Evolutionary conservation across 768 basidiomycete genomes (phyloP).

Genomic region (Trametes cinnabarina): DNA sequence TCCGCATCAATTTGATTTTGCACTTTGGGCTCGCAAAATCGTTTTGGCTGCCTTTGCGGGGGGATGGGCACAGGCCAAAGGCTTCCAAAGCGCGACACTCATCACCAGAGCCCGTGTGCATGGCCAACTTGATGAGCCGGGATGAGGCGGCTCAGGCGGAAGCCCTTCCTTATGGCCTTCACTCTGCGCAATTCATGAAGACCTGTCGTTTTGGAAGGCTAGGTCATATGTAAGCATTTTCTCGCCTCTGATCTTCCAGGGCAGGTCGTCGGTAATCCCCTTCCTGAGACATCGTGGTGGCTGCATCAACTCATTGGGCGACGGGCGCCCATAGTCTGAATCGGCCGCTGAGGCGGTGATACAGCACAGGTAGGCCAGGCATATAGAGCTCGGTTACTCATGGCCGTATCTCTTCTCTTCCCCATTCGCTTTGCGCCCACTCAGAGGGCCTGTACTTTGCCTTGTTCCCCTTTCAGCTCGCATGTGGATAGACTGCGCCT

Average conservation of each 20-base stretch:
- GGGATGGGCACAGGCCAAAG: no score
- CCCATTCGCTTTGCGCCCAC: neutral
- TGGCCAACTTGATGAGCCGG: no score
- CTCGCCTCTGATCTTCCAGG: neutral
- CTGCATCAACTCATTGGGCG: neutral
- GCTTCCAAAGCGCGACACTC: no score
- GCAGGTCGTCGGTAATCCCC: neutral
- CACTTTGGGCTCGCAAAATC: no score
- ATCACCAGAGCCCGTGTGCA: no score
- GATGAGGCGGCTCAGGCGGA: no score
- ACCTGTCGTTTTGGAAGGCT: no score
- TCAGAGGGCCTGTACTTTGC: neutral
- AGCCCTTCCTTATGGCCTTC: no score
- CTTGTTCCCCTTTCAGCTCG: neutral
- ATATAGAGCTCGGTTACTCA: constrained; percentile 1
- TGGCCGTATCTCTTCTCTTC: neutral
- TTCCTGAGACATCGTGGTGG: constrained; percentile 1
- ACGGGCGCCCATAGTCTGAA: neutral
- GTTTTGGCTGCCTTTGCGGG: no score
- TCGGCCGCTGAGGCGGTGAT: constrained; percentile 10
- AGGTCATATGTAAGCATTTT: neutral
- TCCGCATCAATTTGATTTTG: no score
- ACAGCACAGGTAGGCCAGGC: neutral
- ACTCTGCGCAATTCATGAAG: no score
- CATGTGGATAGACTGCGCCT: neutral